Percentiles rank a stretch among this genome's conserved stretches.
Conservation (phyloP, 345 rosid genomes). For the Eutrema japonicum region DNA sequence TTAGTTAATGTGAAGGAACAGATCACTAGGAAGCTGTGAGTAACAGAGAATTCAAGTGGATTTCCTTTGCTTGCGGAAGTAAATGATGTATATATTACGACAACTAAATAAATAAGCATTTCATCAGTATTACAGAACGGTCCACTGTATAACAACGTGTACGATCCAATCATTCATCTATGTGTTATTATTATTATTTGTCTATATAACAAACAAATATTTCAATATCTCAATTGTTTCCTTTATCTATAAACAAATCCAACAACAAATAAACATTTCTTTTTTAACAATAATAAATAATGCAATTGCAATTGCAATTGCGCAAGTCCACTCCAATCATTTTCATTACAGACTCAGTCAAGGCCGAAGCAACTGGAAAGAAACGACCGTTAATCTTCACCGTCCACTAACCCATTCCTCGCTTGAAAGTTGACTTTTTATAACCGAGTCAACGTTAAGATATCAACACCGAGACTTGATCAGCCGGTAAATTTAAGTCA, state of each 20-base stretch:
- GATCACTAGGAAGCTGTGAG: constrained; percentile 42
- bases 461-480: constrained; percentile 38
- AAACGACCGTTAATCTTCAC: constrained; percentile 38
- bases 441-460: constrained; percentile 36
- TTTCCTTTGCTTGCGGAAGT: constrained; percentile 47
- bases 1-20: constrained; percentile 29
- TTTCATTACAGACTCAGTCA: constrained; percentile 45
- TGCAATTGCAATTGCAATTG: constrained; percentile 26
- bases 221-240: constrained; percentile 33
- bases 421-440: constrained; percentile 34
- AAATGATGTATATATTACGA: constrained; percentile 43
- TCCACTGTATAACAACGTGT: constrained; percentile 41
- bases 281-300: constrained; percentile 17
- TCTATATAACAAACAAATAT: background rate
- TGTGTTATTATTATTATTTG: constrained; percentile 8
- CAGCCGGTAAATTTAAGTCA: constrained; percentile 72
- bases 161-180: constrained; percentile 42
- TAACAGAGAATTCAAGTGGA: constrained; percentile 44
- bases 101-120: background rate
- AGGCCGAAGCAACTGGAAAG: constrained; percentile 31
- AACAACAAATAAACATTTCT: constrained; percentile 40
- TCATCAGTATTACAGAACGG: constrained; percentile 10
- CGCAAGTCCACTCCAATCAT: constrained; percentile 47
- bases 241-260: constrained; percentile 40
- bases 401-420: constrained; percentile 33